These are phyloP conservation scores for Coprinellus aureogranulatus DNA, from an alignment of 768 basidiomycete species.

Conservation along the genomic window DNA sequence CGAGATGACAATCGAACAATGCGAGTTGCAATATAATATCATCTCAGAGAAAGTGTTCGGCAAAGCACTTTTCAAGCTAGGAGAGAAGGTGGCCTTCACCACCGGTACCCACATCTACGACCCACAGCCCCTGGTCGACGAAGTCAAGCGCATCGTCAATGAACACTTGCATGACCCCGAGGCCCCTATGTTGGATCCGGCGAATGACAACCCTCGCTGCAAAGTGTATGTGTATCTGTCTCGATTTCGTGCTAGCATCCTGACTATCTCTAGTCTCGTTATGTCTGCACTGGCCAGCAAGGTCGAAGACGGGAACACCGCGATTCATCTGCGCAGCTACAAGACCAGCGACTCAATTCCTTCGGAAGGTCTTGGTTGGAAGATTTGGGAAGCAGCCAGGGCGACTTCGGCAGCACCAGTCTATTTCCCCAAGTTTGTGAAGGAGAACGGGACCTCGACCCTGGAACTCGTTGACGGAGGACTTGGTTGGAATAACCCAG, in stretches of 20 bases:
- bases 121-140: conserved; percentile 20
- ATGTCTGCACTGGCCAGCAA: neutral
- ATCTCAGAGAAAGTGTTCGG: conserved; percentile 29
- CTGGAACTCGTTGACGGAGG: conserved; percentile 32
- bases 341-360: neutral
- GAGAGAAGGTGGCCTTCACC: conserved; percentile 11
- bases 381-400: conserved; percentile 32
- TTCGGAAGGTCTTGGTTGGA: neutral
- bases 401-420: conserved; percentile 33
- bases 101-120: conserved; percentile 19
- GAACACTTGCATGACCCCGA: conserved; percentile 21
- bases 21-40: conserved; percentile 23
- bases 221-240: conserved; percentile 24
- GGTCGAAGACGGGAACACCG: neutral
- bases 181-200: conserved; percentile 20
- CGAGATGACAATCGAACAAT: conserved; percentile 30
- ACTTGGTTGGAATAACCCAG: conserved; percentile 28
- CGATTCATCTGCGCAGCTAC: neutral
- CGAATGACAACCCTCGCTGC: conserved; percentile 16
- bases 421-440: conserved; percentile 26
- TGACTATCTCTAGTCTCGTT: neutral
- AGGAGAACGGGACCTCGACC: no score
- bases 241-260: neutral
- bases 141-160: conserved; percentile 23
- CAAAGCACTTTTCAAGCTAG: conserved; percentile 1